Conservation (phyloP, 768 basidiomycete genomes). For the Panaeolus papilionaceus region DNA sequence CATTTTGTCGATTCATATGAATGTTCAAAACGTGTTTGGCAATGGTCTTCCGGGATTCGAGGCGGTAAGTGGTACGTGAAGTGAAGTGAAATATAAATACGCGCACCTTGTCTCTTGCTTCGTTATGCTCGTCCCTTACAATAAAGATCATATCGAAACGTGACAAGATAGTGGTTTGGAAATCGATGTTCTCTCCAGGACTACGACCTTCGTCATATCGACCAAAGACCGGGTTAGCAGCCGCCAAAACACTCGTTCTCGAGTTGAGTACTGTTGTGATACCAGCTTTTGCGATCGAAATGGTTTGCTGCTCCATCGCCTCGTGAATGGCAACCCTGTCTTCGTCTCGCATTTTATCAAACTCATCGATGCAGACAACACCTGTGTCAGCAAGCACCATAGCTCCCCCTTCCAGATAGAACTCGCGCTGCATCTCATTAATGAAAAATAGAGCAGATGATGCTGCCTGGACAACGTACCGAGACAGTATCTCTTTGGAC, state of each 20-base stretch:
- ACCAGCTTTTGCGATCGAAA: constrained; percentile 98
- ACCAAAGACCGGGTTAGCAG: constrained; percentile 98
- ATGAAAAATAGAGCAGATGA: constrained; percentile 16
- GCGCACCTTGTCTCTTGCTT: constrained; percentile 79
- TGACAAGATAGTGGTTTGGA: constrained; percentile 97
- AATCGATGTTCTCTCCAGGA: constrained; percentile 98
- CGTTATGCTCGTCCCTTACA: constrained; percentile 97
- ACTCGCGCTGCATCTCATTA: constrained; percentile 74
- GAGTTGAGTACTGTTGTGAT: constrained; percentile 98
- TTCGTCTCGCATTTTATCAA: constrained; percentile 99
- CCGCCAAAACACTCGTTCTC: constrained; percentile 93
- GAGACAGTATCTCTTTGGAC: constrained; percentile 94
- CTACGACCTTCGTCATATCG: constrained; percentile 96
- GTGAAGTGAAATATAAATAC: constrained; percentile 15
- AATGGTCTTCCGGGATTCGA: constrained; percentile 65
- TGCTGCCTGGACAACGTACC: constrained; percentile 50
- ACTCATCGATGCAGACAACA: constrained; percentile 99
- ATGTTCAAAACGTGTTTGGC: constrained; percentile 99
- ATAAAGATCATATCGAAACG: constrained; percentile 99
- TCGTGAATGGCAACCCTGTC: constrained; percentile 99
- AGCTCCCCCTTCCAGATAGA: constrained; percentile 98
- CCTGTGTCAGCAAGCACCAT: constrained; percentile 99
- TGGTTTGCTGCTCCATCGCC: constrained; percentile 99
- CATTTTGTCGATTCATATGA: constrained; percentile 92
- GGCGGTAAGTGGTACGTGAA: too few species aligned